Percentiles rank a stretch among this genome's conserved stretches.
phyloP scores from a whole-genome alignment of 805 yeast genomes.

The Ogataea populi-albae region DNA sequence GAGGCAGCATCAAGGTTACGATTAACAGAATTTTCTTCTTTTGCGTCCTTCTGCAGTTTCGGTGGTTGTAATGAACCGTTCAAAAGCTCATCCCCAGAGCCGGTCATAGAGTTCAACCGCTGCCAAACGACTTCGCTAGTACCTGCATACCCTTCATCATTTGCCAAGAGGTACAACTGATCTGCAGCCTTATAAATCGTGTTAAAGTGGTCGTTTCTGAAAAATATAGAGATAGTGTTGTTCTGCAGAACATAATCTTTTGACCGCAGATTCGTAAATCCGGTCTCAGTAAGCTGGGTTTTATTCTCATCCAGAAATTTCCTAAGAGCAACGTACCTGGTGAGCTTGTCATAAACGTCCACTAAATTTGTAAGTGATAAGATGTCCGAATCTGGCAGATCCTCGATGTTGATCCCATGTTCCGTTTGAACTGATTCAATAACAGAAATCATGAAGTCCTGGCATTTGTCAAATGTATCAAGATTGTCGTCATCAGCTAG shows the following conservation, averaged over 20 bases:
- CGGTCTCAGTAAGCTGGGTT: constrained; percentile 73
- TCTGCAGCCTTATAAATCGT: constrained; percentile 55
- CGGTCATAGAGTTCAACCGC: constrained; percentile 61
- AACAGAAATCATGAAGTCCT: constrained; percentile 26
- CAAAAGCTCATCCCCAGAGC: constrained; percentile 66
- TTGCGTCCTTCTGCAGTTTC: constrained; percentile 4
- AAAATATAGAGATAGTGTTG: constrained; percentile 65
- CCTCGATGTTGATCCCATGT: constrained; percentile 8
- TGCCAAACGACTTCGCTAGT: constrained; percentile 73
- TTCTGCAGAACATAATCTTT: constrained; percentile 37
- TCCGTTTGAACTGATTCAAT: constrained; percentile 11
- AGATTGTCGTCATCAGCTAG: constrained; percentile 4
- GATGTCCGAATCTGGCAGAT: constrained; percentile 6
- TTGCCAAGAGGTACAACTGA: constrained; percentile 61
- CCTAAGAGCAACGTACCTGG: constrained; percentile 12
- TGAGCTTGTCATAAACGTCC: constrained; percentile 6
- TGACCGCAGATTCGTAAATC: constrained; percentile 46
- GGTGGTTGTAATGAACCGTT: constrained; percentile 60
- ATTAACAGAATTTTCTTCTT: constrained; percentile 1
- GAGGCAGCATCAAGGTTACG: constrained; percentile 2
- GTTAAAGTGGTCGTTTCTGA: constrained; percentile 86
- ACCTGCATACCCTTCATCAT: constrained; percentile 64
- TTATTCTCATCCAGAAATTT: constrained; percentile 57
- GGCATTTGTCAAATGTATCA: constrained; percentile 29
- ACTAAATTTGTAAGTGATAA: constrained; percentile 1